Percentiles rank a stretch among this genome's conserved stretches.
phyloP scores from a whole-genome alignment of 345 rosid species.

The Nephelium lappaceum region DNA sequence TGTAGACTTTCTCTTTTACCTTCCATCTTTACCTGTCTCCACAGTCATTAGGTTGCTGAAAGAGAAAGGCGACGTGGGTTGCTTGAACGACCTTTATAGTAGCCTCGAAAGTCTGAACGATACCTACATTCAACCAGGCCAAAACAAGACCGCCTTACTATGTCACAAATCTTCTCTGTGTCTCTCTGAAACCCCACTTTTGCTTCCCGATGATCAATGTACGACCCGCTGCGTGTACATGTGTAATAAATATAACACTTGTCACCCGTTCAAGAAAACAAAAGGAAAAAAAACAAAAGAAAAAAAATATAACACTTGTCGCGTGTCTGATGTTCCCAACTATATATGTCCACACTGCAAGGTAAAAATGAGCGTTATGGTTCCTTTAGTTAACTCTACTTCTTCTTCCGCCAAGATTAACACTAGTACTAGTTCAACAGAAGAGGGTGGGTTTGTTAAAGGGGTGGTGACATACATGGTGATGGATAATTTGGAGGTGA shows the following conservation, averaged over 20 bases:
- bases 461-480: slow-evolving; percentile 31
- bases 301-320: too few species aligned
- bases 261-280: too few species aligned
- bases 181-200: background rate
- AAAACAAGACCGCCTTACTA: background rate
- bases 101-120: background rate
- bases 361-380: background rate
- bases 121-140: slow-evolving; percentile 1
- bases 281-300: too few species aligned
- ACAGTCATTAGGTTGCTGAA: slow-evolving; percentile 19
- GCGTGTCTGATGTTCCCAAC: background rate
- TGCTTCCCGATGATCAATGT: background rate
- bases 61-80: slow-evolving; percentile 12
- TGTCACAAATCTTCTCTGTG: background rate
- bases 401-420: background rate
- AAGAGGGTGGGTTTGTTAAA: slow-evolving; percentile 25
- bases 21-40: slow-evolving; percentile 27
- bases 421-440: background rate
- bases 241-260: background rate
- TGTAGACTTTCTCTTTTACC: slow-evolving; percentile 37
- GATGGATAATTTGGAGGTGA: slow-evolving; percentile 22
- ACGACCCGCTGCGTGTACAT: background rate
- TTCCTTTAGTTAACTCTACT: background rate
- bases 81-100: background rate
- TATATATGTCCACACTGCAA: background rate